Percentiles rank a stretch among this genome's conserved stretches.
Evolutionary conservation across 2,329 filamentous ascomycete species (phyloP).

Genomic region (Chrysoporthe puriensis): DNA sequence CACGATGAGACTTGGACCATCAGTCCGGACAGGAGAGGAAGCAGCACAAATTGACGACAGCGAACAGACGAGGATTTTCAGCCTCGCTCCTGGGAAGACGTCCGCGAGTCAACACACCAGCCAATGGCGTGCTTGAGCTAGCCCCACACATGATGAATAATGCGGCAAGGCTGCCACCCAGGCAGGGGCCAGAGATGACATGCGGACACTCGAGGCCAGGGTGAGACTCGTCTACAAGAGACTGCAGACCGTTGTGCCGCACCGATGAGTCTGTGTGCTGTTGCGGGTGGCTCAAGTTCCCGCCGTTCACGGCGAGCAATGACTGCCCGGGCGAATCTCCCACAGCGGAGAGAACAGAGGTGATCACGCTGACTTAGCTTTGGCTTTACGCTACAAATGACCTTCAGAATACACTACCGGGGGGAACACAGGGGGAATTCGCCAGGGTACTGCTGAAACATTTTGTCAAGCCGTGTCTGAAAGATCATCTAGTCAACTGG

Average conservation of each 20-base stretch:
- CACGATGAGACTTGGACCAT: too few species aligned
- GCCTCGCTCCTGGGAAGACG: not conserved
- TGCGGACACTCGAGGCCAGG: not conserved
- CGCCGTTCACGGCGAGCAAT: too few species aligned
- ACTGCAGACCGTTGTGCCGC: too few species aligned
- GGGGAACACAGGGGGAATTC: too few species aligned
- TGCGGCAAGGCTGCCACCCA: not conserved
- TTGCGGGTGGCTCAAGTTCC: too few species aligned
- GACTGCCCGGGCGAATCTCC: too few species aligned
- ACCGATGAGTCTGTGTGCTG: too few species aligned
- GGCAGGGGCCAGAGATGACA: too few species aligned
- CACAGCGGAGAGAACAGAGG: too few species aligned
- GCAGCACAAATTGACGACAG: not conserved
- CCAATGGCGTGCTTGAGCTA: not conserved
- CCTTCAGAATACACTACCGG: too few species aligned
- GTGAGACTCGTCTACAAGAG: not conserved
- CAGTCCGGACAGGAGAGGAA: not conserved
- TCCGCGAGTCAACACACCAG: not conserved
- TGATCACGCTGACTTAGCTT: too few species aligned
- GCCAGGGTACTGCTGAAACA: not conserved
- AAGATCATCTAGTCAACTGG: not conserved
- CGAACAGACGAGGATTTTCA: not conserved
- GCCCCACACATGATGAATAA: not conserved
- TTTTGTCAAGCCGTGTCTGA: not conserved
- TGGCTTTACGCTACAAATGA: too few species aligned